phyloP scores from a whole-genome alignment of 768 basidiomycete species.

The Podaxis rugospora region DNA sequence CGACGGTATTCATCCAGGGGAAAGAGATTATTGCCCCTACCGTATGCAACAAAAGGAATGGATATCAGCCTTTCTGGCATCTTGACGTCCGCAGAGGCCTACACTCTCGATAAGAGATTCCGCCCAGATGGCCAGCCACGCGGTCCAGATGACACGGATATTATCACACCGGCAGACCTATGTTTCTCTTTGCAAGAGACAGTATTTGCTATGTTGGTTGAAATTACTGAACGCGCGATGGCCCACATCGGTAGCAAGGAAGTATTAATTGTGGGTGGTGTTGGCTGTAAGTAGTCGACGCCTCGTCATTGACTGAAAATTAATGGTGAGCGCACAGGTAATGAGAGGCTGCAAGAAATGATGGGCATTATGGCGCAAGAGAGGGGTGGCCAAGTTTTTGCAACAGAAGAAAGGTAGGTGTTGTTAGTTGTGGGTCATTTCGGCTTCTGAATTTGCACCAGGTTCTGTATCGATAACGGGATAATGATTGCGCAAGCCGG shows the following conservation, averaged over 20 bases:
- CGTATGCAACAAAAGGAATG: slow-evolving; percentile 99
- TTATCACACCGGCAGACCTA: slow-evolving; percentile 91
- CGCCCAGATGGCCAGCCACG: slow-evolving; percentile 36
- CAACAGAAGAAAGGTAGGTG: slow-evolving; percentile 87
- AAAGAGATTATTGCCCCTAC: slow-evolving; percentile 74
- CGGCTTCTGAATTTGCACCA: slow-evolving; percentile 23
- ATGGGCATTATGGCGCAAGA: slow-evolving; percentile 97
- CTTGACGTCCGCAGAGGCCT: slow-evolving; percentile 81
- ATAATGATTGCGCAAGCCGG: slow-evolving; percentile 99
- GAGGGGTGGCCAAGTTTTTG: slow-evolving; percentile 84
- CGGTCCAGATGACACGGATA: slow-evolving; percentile 51
- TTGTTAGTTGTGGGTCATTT: neutral
- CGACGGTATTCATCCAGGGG: slow-evolving; percentile 48
- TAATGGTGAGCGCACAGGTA: slow-evolving; percentile 47
- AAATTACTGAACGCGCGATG: slow-evolving; percentile 99
- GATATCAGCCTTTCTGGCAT: slow-evolving; percentile 96
- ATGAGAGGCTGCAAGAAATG: slow-evolving; percentile 94
- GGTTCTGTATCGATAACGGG: slow-evolving; percentile 99
- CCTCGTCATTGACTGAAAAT: neutral
- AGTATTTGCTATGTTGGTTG: slow-evolving; percentile 96
- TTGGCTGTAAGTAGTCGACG: slow-evolving; percentile 77
- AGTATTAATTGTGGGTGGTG: slow-evolving; percentile 95
- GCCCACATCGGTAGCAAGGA: slow-evolving; percentile 96
- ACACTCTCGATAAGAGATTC: slow-evolving; percentile 83
- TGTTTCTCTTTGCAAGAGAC: slow-evolving; percentile 98